Evolutionary conservation across 495 filamentous ascomycete species (phyloP).

Genomic region (Staphylotrichum longicolle): DNA sequence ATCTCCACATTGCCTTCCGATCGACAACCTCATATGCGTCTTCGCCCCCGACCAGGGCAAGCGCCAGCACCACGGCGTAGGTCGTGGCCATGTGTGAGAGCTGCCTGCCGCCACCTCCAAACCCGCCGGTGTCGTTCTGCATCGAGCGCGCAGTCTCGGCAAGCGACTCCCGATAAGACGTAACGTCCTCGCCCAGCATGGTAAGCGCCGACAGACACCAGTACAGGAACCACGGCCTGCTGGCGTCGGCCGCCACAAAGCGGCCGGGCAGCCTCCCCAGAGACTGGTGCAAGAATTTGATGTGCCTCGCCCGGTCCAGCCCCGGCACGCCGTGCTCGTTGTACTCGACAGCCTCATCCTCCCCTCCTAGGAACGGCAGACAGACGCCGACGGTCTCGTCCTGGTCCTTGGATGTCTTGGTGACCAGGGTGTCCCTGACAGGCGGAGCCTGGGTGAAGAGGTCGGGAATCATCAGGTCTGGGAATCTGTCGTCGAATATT

Average conservation of each 20-base stretch:
- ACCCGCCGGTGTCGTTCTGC: constrained; percentile 82
- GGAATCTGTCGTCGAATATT: constrained; percentile 2
- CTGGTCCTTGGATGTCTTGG: constrained; percentile 66
- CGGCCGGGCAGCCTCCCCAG: constrained; percentile 61
- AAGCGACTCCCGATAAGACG: constrained; percentile 63
- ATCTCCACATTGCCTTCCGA: constrained; percentile 81
- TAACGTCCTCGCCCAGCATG: constrained; percentile 73
- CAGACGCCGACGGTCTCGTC: constrained; percentile 64
- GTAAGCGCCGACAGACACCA: constrained; percentile 76
- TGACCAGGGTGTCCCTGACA: constrained; percentile 66
- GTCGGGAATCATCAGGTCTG: constrained; percentile 51
- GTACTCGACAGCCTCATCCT: constrained; percentile 43
- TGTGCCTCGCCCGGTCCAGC: constrained; percentile 67
- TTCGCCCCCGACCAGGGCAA: constrained; percentile 72
- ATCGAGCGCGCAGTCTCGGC: constrained; percentile 68
- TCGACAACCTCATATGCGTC: constrained; percentile 74
- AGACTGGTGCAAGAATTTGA: constrained; percentile 67
- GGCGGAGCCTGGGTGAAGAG: constrained; percentile 62
- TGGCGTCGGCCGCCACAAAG: constrained; percentile 73
- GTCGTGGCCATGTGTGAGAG: constrained; percentile 81
- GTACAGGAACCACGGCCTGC: constrained; percentile 88
- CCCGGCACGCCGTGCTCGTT: constrained; percentile 71
- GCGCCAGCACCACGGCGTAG: constrained; percentile 76
- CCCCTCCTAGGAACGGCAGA: constrained; percentile 62
- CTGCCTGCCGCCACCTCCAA: constrained; percentile 92